Evolutionary conservation across 2,329 filamentous ascomycete genomes (phyloP).

Genomic region (Diplodia scrobiculata): DNA sequence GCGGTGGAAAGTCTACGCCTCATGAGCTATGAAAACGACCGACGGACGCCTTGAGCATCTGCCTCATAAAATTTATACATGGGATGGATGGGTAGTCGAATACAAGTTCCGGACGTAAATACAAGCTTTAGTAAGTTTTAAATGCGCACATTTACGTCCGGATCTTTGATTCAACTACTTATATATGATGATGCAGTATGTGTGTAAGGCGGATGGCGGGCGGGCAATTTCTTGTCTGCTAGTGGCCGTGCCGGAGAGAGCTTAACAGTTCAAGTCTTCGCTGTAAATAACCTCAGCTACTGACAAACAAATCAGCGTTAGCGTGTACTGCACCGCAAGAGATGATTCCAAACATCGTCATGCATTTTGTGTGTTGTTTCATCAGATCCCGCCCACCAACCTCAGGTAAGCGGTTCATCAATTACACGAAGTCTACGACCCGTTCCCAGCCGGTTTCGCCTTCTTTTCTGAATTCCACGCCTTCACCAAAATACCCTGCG

Average conservation of each 20-base stretch:
- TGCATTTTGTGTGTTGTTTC: neutral
- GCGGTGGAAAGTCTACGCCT: neutral
- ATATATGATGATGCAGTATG: too few species aligned
- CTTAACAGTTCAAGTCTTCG: too few species aligned
- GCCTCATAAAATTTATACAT: neutral
- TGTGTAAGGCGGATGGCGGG: too few species aligned
- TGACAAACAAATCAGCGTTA: too few species aligned
- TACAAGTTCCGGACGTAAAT: neutral
- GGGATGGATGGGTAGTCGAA: neutral
- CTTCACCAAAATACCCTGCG: slow-evolving; percentile 89
- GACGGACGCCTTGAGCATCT: neutral
- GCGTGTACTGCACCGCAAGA: too few species aligned
- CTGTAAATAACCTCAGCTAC: too few species aligned
- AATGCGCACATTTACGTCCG: too few species aligned
- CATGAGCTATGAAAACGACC: neutral
- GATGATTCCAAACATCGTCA: neutral
- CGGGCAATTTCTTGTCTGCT: too few species aligned
- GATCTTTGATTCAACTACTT: too few species aligned
- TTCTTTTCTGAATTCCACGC: slow-evolving; percentile 63
- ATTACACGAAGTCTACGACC: slow-evolving; percentile 37
- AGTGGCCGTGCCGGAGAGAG: too few species aligned
- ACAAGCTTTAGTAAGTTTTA: too few species aligned
- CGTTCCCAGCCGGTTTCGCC: slow-evolving; percentile 50
- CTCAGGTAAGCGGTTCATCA: neutral
- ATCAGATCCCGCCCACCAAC: neutral